These are phyloP conservation scores for Brassica incana DNA, from an alignment of 345 rosid species.

Conservation along the genomic window DNA sequence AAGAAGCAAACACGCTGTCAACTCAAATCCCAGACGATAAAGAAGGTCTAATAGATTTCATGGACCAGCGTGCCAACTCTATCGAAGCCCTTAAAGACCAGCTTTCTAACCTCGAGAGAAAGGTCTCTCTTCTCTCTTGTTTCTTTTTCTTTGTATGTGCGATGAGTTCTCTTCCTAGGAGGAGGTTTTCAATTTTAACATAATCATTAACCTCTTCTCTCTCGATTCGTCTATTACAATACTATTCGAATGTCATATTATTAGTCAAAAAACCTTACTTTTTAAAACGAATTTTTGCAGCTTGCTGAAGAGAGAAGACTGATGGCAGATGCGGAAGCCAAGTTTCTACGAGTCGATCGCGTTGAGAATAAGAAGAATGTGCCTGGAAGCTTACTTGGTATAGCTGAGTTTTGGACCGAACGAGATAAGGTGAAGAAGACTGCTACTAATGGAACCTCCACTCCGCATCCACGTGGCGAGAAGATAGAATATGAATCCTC, in stretches of 20 bases:
- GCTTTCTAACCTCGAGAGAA: slow-evolving; percentile 16
- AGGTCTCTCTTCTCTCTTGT: slow-evolving; percentile 29
- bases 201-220: too few relatives aligned
- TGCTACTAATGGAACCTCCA: not conserved
- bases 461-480: too few relatives aligned
- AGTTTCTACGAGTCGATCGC: slow-evolving; percentile 16
- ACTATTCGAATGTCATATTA: too few relatives aligned
- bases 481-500: too few relatives aligned
- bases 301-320: slow-evolving; percentile 31
- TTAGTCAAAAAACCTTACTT: too few relatives aligned
- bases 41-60: slow-evolving; percentile 36
- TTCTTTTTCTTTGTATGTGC: too few relatives aligned
- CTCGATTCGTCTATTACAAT: too few relatives aligned
- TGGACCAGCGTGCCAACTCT: slow-evolving; percentile 36
- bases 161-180: not conserved
- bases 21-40: slow-evolving; percentile 31
- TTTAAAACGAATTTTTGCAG: slow-evolving; percentile 17
- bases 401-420: slow-evolving; percentile 37
- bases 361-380: slow-evolving; percentile 14
- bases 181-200: too few relatives aligned
- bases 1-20: not conserved
- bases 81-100: slow-evolving; percentile 29
- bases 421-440: slow-evolving; percentile 16
- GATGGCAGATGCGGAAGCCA: slow-evolving; percentile 34
- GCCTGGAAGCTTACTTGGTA: slow-evolving; percentile 36